These are phyloP conservation scores for Lactifluus pinguis DNA, from an alignment of 768 basidiomycete species.

Conservation along the genomic window DNA sequence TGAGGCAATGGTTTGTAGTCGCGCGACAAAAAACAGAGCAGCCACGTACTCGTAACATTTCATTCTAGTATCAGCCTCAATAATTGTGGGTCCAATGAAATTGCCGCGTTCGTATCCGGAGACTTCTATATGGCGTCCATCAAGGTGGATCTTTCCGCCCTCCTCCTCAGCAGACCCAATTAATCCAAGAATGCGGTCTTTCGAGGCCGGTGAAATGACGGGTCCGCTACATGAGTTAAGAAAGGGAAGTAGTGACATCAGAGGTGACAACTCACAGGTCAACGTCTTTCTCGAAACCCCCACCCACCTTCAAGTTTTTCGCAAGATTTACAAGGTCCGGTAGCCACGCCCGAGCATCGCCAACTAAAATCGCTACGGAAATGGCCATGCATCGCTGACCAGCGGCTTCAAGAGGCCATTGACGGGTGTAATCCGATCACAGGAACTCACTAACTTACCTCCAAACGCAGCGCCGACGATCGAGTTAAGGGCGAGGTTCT, in stretches of 20 bases:
- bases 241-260: not conserved
- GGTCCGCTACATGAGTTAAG: conserved; percentile 43
- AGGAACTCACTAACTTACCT: conserved; percentile 33
- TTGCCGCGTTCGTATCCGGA: conserved; percentile 79
- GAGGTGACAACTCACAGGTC: conserved; percentile 56
- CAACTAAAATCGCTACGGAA: conserved; percentile 85
- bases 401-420: conserved; percentile 48
- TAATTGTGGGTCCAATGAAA: conserved; percentile 88
- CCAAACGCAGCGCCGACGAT: conserved; percentile 92
- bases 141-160: conserved; percentile 80
- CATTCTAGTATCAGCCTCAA: conserved; percentile 79
- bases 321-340: conserved; percentile 81
- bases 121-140: conserved; percentile 67
- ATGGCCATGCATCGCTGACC: conserved; percentile 98
- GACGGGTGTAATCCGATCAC: conserved; percentile 19
- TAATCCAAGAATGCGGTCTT: conserved; percentile 62
- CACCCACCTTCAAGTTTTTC: conserved; percentile 68
- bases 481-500: conserved; percentile 85
- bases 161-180: conserved; percentile 68
- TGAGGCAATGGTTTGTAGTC: conserved; percentile 25
- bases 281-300: conserved; percentile 80
- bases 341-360: conserved; percentile 70
- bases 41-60: conserved; percentile 67
- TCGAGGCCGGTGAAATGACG: conserved; percentile 75
- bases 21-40: not conserved